These are phyloP conservation scores for Lichina pygmaea DNA, from an alignment of 495 filamentous ascomycete species.

Conservation along the genomic window DNA sequence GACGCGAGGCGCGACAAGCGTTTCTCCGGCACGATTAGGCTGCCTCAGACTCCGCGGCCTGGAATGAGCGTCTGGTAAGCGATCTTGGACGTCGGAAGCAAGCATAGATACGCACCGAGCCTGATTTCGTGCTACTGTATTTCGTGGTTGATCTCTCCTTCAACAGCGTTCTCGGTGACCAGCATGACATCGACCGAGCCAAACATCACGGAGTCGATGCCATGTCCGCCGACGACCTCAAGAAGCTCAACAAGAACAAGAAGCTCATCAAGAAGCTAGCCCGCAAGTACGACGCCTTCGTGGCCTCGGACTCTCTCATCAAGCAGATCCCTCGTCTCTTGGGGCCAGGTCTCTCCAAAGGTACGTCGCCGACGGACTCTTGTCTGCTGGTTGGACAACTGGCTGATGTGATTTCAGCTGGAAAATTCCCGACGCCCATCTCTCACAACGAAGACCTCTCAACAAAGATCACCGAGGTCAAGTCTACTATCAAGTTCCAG, in stretches of 20 bases:
- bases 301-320: constrained; percentile 86
- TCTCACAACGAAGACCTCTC: constrained; percentile 82
- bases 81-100: neutral
- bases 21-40: constrained; percentile 97
- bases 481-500: constrained; percentile 99
- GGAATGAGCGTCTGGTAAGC: constrained; percentile 78
- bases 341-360: constrained; percentile 94
- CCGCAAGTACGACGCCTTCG: constrained; percentile 98
- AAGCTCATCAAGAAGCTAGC: constrained; percentile 99
- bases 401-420: constrained; percentile 25
- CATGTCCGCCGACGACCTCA: constrained; percentile 93
- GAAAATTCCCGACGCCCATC: constrained; percentile 97
- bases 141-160: neutral
- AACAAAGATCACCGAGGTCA: constrained; percentile 91
- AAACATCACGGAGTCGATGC: constrained; percentile 94
- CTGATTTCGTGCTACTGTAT: neutral
- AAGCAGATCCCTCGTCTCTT: constrained; percentile 99
- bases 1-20: constrained; percentile 99
- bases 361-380: constrained; percentile 19
- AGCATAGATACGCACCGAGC: neutral
- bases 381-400: constrained; percentile 1
- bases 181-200: constrained; percentile 98
- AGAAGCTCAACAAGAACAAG: constrained; percentile 99
- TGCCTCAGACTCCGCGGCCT: constrained; percentile 71
- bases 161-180: constrained; percentile 77